Percentiles rank a stretch among this genome's conserved stretches.
Evolutionary conservation across 2,329 filamentous ascomycete genomes (phyloP).

Genomic region (Monosporascus sp.): DNA sequence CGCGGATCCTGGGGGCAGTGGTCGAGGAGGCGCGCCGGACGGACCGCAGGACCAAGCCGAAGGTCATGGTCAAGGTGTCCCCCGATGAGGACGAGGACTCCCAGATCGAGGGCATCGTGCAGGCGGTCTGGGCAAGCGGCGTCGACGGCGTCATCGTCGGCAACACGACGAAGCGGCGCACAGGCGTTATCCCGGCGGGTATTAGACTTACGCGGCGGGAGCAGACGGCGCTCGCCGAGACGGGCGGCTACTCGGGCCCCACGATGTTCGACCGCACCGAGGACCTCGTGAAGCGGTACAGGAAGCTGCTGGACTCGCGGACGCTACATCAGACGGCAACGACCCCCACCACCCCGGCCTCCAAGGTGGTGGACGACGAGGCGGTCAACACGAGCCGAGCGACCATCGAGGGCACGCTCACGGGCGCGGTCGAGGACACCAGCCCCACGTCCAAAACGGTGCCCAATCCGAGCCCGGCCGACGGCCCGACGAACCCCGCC

Average conservation of each 20-base stretch:
- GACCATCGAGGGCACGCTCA: conserved; percentile 28
- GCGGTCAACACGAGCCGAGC: conserved; percentile 28
- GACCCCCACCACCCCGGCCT: conserved; percentile 5
- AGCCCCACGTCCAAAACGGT: conserved; percentile 37
- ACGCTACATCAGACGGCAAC: conserved; percentile 30
- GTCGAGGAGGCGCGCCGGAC: conserved; percentile 69
- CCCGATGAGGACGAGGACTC: conserved; percentile 85
- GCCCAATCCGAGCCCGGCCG: conserved; percentile 3
- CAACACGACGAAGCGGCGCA: conserved; percentile 86
- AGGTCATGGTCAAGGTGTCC: conserved; percentile 96
- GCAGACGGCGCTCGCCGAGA: conserved; percentile 62
- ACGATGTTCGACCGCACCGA: conserved; percentile 79
- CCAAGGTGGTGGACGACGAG: conserved; percentile 24
- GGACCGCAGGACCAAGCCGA: conserved; percentile 65
- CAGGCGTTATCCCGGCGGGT: conserved; percentile 62
- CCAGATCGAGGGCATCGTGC: conserved; percentile 82
- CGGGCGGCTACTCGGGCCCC: conserved; percentile 86
- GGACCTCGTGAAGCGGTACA: conserved; percentile 73
- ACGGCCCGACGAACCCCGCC: not conserved
- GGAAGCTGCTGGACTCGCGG: conserved; percentile 57
- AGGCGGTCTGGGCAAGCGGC: conserved; percentile 75
- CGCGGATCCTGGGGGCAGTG: conserved; percentile 72
- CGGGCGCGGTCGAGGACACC: conserved; percentile 20
- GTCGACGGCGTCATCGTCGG: conserved; percentile 96
- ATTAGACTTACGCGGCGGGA: conserved; percentile 62